Percentiles rank a stretch among this genome's conserved stretches.
Conservation (phyloP, 495 filamentous ascomycete species). For the Clavariopsis aquatica region DNA sequence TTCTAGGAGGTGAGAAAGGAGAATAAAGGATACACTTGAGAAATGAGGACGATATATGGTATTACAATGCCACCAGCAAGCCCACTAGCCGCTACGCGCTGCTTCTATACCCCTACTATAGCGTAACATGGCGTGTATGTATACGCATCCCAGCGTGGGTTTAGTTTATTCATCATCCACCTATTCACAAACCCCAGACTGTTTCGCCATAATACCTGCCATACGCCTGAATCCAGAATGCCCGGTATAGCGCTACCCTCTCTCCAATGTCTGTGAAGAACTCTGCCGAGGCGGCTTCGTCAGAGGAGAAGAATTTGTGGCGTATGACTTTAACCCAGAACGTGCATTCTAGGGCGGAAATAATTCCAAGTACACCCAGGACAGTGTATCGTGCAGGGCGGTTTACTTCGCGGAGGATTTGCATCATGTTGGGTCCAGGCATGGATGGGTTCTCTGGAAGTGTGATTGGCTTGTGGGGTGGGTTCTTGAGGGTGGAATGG, state of each 20-base stretch:
- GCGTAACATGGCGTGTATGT: too few relatives aligned
- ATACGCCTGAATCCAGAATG: neutral
- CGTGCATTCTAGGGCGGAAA: slow-evolving; percentile 10
- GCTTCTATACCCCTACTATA: too few relatives aligned
- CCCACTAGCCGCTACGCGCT: too few relatives aligned
- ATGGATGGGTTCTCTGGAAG: neutral
- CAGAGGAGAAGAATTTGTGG: slow-evolving; percentile 14
- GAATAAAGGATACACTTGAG: neutral
- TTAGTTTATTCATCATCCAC: neutral
- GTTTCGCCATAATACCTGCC: neutral
- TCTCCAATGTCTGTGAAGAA: neutral
- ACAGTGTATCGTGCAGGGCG: slow-evolving; percentile 9
- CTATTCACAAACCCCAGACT: slow-evolving; percentile 2
- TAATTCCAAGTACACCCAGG: slow-evolving; percentile 9
- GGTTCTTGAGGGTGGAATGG: neutral
- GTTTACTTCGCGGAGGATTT: neutral
- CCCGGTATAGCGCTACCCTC: neutral
- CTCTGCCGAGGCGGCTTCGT: neutral
- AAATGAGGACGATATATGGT: neutral
- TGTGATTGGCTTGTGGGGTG: neutral
- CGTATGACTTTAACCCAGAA: slow-evolving; percentile 29
- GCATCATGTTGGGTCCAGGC: slow-evolving; percentile 8
- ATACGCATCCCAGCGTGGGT: neutral
- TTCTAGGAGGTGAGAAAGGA: neutral
- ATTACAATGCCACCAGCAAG: too few relatives aligned